Conservation (phyloP, 1,139 yeast genomes). For the Saccharomyces hybrid region DNA sequence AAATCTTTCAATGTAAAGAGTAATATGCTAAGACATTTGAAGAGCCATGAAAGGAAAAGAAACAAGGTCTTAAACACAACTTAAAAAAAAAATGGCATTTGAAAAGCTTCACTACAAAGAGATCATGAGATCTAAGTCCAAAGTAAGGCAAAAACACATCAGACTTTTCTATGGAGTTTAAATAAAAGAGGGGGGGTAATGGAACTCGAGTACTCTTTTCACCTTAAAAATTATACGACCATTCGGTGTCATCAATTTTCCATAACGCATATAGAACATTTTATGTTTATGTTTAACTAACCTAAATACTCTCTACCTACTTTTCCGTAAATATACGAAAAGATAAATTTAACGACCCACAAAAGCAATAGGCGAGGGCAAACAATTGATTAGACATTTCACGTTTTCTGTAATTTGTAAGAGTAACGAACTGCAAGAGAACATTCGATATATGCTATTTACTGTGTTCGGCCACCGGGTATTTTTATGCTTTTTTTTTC, state of each 20-base stretch:
- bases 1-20: slow-evolving; percentile 72
- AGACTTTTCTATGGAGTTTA: not conserved
- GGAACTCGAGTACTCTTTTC: too few species aligned
- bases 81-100: not conserved
- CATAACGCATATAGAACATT: not conserved
- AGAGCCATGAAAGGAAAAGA: slow-evolving; percentile 41
- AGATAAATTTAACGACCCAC: too few species aligned
- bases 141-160: not conserved
- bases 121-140: not conserved
- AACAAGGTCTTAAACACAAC: slow-evolving; percentile 1
- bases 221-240: too few species aligned
- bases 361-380: too few species aligned
- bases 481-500: not conserved
- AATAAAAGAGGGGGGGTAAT: not conserved
- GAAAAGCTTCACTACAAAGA: not conserved
- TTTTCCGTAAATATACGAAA: not conserved
- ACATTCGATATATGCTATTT: too few species aligned
- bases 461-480: too few species aligned
- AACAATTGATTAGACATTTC: too few species aligned
- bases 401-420: too few species aligned
- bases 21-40: slow-evolving; percentile 72
- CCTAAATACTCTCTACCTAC: too few species aligned
- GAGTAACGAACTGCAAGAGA: not conserved
- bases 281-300: not conserved
- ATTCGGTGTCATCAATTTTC: too few species aligned